These are phyloP conservation scores for Penicillium italicum DNA, from an alignment of 2,329 filamentous ascomycete species.

Conservation along the genomic window DNA sequence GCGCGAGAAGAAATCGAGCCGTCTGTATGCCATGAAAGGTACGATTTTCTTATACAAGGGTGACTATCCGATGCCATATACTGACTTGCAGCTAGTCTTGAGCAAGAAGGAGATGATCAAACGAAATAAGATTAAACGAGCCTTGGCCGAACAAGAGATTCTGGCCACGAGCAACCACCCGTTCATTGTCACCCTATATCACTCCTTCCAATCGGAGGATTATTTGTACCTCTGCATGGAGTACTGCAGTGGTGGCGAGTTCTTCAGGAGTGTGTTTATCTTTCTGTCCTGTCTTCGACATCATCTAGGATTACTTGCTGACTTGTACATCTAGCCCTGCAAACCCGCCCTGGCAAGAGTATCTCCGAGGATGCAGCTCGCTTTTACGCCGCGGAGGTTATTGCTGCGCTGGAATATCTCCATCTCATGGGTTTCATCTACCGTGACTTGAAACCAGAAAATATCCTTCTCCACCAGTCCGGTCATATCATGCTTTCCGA, in stretches of 20 bases:
- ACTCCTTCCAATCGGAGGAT: slow-evolving; percentile 98
- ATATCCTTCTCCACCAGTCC: slow-evolving; percentile 97
- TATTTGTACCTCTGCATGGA: slow-evolving; percentile 99
- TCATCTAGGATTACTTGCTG: slow-evolving; percentile 2
- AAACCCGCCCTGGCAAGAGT: slow-evolving; percentile 94
- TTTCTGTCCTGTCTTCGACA: background rate
- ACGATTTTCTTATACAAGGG: slow-evolving; percentile 26
- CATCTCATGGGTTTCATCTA: slow-evolving; percentile 99
- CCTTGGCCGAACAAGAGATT: slow-evolving; percentile 95
- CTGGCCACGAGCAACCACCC: slow-evolving; percentile 97
- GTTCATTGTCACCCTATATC: slow-evolving; percentile 97
- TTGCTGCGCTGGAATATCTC: slow-evolving; percentile 90
- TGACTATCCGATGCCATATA: slow-evolving; percentile 11
- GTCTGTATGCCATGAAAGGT: slow-evolving; percentile 99
- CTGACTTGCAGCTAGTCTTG: slow-evolving; percentile 63
- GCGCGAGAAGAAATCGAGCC: slow-evolving; percentile 92
- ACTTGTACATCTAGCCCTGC: slow-evolving; percentile 58
- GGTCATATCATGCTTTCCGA: slow-evolving; percentile 99
- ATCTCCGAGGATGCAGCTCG: slow-evolving; percentile 94
- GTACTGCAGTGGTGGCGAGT: slow-evolving; percentile 97
- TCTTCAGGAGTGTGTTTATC: slow-evolving; percentile 66
- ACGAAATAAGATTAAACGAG: slow-evolving; percentile 99
- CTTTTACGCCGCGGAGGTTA: slow-evolving; percentile 97
- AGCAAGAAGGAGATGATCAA: slow-evolving; percentile 99
- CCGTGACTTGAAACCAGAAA: slow-evolving; percentile 93